Conservation (phyloP, 2,329 filamentous ascomycete species). For the Sclerotinia subarctica region DNA sequence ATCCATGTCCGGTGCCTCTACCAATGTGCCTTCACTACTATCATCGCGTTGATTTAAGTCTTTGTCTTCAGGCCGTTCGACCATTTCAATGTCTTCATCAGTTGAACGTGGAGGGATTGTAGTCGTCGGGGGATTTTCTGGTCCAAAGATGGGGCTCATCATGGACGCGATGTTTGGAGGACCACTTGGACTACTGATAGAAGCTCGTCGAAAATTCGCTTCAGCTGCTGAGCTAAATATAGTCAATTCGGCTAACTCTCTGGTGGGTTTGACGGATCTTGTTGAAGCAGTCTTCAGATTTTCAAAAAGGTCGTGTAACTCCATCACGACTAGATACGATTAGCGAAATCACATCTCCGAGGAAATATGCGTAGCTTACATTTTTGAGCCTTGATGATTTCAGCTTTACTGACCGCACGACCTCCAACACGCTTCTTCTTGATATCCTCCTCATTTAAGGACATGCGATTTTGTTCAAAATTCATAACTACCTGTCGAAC, state of each 20-base stretch:
- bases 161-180: constrained; percentile 32
- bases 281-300: constrained; percentile 63
- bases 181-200: constrained; percentile 41
- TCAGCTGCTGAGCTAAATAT: constrained; percentile 60
- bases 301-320: constrained; percentile 67
- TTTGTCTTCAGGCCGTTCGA: constrained; percentile 33
- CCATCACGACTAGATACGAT: constrained; percentile 61
- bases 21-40: constrained; percentile 42
- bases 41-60: constrained; percentile 32
- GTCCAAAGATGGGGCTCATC: constrained; percentile 32
- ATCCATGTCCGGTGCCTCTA: constrained; percentile 35
- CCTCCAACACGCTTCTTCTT: constrained; percentile 72
- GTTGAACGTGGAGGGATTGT: constrained; percentile 21
- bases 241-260: constrained; percentile 76
- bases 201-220: constrained; percentile 48
- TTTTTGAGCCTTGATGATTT: constrained; percentile 61
- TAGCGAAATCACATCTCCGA: not conserved
- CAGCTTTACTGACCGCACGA: constrained; percentile 57
- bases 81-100: constrained; percentile 38
- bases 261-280: constrained; percentile 65
- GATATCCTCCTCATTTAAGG: constrained; percentile 61
- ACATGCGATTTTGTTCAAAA: constrained; percentile 68
- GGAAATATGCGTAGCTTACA: constrained; percentile 54
- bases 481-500: constrained; percentile 77
- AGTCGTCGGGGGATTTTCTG: constrained; percentile 31